Evolutionary conservation across 2,329 filamentous ascomycete species (phyloP).

Genomic region (Pestalotiopsis sp.): DNA sequence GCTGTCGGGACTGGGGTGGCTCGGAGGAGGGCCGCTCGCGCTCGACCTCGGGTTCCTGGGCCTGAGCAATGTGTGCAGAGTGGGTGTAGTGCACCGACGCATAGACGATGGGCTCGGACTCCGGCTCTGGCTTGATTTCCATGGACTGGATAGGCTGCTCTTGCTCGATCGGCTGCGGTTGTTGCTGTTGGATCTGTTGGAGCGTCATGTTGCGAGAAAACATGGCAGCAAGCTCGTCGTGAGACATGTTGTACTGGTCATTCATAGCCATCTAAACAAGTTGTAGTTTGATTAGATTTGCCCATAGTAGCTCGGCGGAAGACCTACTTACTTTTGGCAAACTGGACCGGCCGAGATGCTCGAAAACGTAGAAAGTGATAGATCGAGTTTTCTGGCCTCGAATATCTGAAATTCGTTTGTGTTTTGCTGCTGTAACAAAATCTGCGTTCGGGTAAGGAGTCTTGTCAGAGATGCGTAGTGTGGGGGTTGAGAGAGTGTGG

Average conservation of each 20-base stretch:
- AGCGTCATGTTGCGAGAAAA: conserved; percentile 77
- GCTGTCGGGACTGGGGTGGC: conserved; percentile 47
- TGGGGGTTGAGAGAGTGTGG: conserved; percentile 1
- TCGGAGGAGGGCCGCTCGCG: conserved; percentile 50
- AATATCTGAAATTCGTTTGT: neutral
- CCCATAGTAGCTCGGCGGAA: too few species aligned
- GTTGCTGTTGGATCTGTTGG: conserved; percentile 31
- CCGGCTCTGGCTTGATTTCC: conserved; percentile 27
- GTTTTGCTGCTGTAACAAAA: neutral
- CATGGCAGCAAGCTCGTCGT: conserved; percentile 80
- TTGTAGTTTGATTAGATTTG: neutral
- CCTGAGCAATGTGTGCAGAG: conserved; percentile 64
- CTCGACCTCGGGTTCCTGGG: conserved; percentile 35
- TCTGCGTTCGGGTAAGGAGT: conserved; percentile 12
- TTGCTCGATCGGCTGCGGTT: neutral
- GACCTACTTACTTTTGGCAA: neutral
- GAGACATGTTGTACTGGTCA: conserved; percentile 39
- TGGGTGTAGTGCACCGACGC: conserved; percentile 83
- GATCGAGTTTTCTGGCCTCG: neutral
- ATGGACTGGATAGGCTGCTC: conserved; percentile 34
- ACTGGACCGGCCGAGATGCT: neutral
- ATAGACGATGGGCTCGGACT: conserved; percentile 60
- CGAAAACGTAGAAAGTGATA: neutral
- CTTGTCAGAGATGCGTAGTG: conserved; percentile 13
- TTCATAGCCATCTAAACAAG: conserved; percentile 6